A percentile compares a stretch with the other conserved stretches of the same genome.
Conservation (phyloP, 2,329 filamentous ascomycete genomes). For the Arthroderma sp. region DNA sequence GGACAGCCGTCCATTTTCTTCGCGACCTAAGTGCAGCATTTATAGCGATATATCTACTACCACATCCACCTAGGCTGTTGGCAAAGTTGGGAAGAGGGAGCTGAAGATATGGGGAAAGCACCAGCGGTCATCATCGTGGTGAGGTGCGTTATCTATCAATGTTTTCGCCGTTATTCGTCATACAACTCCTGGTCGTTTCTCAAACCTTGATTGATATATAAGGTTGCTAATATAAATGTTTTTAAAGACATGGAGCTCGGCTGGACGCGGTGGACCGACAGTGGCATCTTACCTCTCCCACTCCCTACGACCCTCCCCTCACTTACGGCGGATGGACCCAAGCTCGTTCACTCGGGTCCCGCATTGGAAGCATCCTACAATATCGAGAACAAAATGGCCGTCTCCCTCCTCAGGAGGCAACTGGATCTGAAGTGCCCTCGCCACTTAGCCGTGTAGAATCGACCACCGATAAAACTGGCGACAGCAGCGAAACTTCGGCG, state of each 20-base stretch:
- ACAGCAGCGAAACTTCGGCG: conserved; percentile 27
- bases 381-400: conserved; percentile 28
- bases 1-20: not conserved
- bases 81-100: not conserved
- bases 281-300: conserved; percentile 87
- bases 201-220: too few relatives aligned
- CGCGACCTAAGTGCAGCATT: too few relatives aligned
- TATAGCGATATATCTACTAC: too few relatives aligned
- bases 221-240: not conserved
- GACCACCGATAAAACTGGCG: not conserved
- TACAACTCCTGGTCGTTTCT: not conserved
- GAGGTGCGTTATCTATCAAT: conserved; percentile 1
- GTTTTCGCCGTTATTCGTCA: not conserved
- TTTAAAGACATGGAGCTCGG: conserved; percentile 70
- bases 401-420: not conserved
- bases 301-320: conserved; percentile 87
- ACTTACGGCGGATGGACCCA: conserved; percentile 93
- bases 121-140: conserved; percentile 8
- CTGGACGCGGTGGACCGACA: conserved; percentile 88
- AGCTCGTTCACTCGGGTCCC: conserved; percentile 63
- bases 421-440: conserved; percentile 2
- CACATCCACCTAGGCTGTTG: too few relatives aligned
- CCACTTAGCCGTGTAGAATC: not conserved
- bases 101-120: conserved; percentile 5
- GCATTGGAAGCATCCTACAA: conserved; percentile 62